phyloP scores from a whole-genome alignment of 306 rosid genomes.

The Inga laurina region DNA sequence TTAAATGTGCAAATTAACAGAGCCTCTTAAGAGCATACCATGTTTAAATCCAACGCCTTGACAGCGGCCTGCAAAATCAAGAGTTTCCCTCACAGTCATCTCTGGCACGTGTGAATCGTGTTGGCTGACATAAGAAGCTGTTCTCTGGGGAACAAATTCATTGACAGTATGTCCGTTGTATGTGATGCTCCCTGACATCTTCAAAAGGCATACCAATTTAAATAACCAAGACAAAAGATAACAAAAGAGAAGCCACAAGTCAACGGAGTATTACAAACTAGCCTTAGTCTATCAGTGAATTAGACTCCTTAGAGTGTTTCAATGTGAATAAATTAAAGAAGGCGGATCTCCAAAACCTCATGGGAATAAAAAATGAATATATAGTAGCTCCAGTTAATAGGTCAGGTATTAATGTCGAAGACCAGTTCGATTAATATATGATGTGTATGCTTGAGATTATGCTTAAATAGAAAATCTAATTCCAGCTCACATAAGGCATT shows the following conservation, averaged over 20 bases:
- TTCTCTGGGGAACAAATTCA: slow-evolving; percentile 42
- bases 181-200: slow-evolving; percentile 81
- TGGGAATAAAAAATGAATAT: neutral
- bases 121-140: slow-evolving; percentile 44
- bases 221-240: slow-evolving; percentile 21
- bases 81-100: slow-evolving; percentile 48
- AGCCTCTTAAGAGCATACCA: neutral
- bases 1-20: neutral
- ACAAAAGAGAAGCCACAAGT: neutral
- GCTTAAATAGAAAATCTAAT: neutral
- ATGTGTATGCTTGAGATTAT: neutral
- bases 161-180: slow-evolving; percentile 51
- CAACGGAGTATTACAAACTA: slow-evolving; percentile 17
- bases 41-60: slow-evolving; percentile 44
- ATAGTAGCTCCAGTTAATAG: neutral
- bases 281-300: slow-evolving; percentile 15
- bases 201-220: slow-evolving; percentile 31
- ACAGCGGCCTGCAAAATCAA: slow-evolving; percentile 42
- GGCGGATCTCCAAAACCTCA: neutral
- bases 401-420: neutral
- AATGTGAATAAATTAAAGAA: slow-evolving; percentile 9
- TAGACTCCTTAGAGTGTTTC: slow-evolving; percentile 8
- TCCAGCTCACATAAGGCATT: neutral
- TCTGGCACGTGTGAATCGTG: slow-evolving; percentile 43
- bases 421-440: neutral